A percentile compares a stretch with the other conserved stretches of the same genome.
Evolutionary conservation across 352 stramenopile genomes (phyloP).

Genomic region (Phytophthora vignae): DNA sequence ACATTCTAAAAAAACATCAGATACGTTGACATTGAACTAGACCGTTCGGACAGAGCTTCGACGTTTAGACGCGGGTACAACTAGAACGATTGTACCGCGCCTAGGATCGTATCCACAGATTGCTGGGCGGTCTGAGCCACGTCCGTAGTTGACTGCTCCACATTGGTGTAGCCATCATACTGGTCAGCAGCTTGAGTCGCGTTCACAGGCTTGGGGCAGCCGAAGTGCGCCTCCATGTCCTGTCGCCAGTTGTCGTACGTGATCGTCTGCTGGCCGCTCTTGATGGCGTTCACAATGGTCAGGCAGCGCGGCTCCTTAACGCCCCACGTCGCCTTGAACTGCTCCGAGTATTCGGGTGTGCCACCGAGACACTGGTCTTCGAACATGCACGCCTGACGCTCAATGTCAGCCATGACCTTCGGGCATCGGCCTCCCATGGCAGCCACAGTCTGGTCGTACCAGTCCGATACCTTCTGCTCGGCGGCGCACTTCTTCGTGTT

Average conservation of each 20-base stretch:
- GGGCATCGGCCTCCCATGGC: slow-evolving; percentile 42
- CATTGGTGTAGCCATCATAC: slow-evolving; percentile 16
- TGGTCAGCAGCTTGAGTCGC: slow-evolving; percentile 13
- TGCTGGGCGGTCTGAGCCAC: slow-evolving; percentile 22
- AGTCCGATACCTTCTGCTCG: slow-evolving; percentile 41
- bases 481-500: slow-evolving; percentile 33
- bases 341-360: slow-evolving; percentile 43
- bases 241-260: slow-evolving; percentile 40
- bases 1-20: not conserved
- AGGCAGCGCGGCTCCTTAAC: slow-evolving; percentile 50
- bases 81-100: slow-evolving; percentile 36
- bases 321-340: slow-evolving; percentile 57
- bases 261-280: slow-evolving; percentile 44
- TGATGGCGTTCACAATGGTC: slow-evolving; percentile 53
- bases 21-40: slow-evolving; percentile 20
- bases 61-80: not conserved
- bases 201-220: slow-evolving; percentile 46
- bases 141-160: slow-evolving; percentile 8
- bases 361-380: slow-evolving; percentile 61
- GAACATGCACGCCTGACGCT: slow-evolving; percentile 63
- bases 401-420: slow-evolving; percentile 52
- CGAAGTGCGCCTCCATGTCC: slow-evolving; percentile 52
- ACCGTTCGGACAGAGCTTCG: slow-evolving; percentile 1
- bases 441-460: slow-evolving; percentile 48
- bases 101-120: slow-evolving; percentile 16